Base-by-base conservation (phyloP, 1,284 basidiomycete species). In the Cryptococcus maquisensis region DNA sequence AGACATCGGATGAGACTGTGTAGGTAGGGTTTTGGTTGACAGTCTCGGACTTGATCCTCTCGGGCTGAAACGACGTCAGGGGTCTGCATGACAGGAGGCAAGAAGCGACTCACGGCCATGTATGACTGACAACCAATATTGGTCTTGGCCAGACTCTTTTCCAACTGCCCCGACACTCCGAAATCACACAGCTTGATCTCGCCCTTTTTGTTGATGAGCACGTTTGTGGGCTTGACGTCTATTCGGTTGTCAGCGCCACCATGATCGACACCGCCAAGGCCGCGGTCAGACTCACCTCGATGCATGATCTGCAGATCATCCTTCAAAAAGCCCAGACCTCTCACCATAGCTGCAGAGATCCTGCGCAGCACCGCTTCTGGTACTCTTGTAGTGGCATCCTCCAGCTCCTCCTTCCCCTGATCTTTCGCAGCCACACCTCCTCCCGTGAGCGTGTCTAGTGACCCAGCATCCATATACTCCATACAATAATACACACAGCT, bases 401-500 rank as follows among this genome's bases (percentile, higher is more conserved):
- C 59, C n/a, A 57, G 56, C 7, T 60, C 59, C 3, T 55, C 49
- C 43, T 62, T 57, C 24, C 47, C 54, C 24, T 57, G 62, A 28
- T 61, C 53, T 18, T 67, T 65, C 4, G 65, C 60, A 1, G 65
- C 54, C 4, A 77, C 69, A 26, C 77, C 76, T 57, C 75, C 73
- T 5, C 80, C 81, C 38, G 84, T 84, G 0, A 98, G 81, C 60
- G 90, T 92, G 74, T 98, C 95, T 47, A 98, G 81, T 54, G 86
- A 89, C 16, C 94, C 92, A 3, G 90, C 92, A 69, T 98, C 93
- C 95, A 98, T 98, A 77, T 87, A 92, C 79, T 98, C 95, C 93
- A 98, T 98, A 78, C 95, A 98, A 77, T 97, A 98, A 77, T 98
- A 98, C 37, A 98, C 95, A 75, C 90, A 98, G 23, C 88, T 90